Conservation (phyloP, 106 monocot genomes). For the Iris macrosiphon region DNA sequence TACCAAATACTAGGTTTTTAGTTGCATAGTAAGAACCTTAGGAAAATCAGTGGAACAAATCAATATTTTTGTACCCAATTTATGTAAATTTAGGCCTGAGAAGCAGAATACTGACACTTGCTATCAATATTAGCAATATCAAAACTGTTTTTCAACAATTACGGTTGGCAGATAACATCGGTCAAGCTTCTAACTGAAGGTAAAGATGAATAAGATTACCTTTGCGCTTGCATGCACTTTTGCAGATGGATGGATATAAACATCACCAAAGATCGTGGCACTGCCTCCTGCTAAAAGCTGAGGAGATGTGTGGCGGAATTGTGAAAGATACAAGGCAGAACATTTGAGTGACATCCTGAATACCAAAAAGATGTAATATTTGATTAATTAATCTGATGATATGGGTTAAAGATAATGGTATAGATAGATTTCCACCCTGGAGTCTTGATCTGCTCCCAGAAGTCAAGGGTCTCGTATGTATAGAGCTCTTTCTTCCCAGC, state of each 20-base stretch:
- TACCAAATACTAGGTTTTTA: too few relatives aligned
- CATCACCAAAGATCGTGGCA: constrained; percentile 72
- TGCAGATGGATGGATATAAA: constrained; percentile 97
- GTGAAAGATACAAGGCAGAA: constrained; percentile 83
- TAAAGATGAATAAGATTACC: constrained; percentile 23
- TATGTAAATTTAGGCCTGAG: too few relatives aligned
- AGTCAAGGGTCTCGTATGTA: constrained; percentile 84
- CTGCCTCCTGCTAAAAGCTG: constrained; percentile 60
- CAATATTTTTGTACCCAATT: too few relatives aligned
- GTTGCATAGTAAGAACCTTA: too few relatives aligned
- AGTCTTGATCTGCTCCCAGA: constrained; percentile 98
- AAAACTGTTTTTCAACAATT: too few relatives aligned
- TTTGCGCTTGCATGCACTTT: constrained; percentile 93
- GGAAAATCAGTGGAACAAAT: too few relatives aligned
- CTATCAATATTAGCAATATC: too few relatives aligned
- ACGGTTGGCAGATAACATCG: too few relatives aligned
- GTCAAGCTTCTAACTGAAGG: not conserved
- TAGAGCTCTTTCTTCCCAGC: constrained; percentile 91
- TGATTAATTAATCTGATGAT: constrained; percentile 3
- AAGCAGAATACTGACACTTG: too few relatives aligned
- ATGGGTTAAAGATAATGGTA: not conserved
- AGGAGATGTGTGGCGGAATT: constrained; percentile 68
- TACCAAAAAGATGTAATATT: not conserved
- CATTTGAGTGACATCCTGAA: constrained; percentile 94
- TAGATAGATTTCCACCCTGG: constrained; percentile 51